Base-by-base conservation (phyloP, 2,329 filamentous ascomycete species). In the Venturia effusa region DNA sequence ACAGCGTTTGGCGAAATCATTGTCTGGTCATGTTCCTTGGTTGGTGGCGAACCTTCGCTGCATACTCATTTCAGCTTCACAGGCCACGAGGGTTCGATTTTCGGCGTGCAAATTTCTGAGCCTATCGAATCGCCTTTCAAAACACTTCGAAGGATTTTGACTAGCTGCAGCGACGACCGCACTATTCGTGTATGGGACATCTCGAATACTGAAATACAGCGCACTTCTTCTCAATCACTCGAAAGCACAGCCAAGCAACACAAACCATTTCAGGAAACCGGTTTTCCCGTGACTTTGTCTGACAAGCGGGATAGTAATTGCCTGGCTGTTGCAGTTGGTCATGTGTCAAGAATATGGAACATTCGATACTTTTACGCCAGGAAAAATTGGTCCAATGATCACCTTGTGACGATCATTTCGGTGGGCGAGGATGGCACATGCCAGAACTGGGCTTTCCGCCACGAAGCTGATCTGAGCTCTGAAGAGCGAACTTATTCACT, bases 1-100 rank as follows among this genome's bases (percentile, higher is more conserved):
- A 97, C 94, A 0, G 92, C 93, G 0, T 97, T 97, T 75, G 94
- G 94, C 3, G 92, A 97, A 74, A 89, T 99, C 40, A 80, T 97
- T 43, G 83, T 96, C 19, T 97, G 94, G 94, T 89, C 87, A 67
- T 57, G 51, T 30, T 92, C 85, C 68, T 76, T 77, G 59, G 68
- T 81, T n/a, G 67, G 68, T 2, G 34, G 64, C 37, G 59, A 65
- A 40, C 51, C 69, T 4, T 41, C 40, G 19, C 73, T 76, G 17
- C 75, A 73, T 5, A 78, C 81, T 17, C 82, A 85, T 68, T 80
- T 82, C 67, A 79, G 81, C 54, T 86, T 87, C 69, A 79, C 80
- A 10, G 85, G 84, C 0, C 94, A 99, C 70, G 92, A 97, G 70
- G 94, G 94, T 0, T 97, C 93, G 0, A 88, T 99, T 34, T 99